Base-by-base conservation (phyloP, 495 filamentous ascomycete species). In the Chaetomium cochliodes region DNA sequence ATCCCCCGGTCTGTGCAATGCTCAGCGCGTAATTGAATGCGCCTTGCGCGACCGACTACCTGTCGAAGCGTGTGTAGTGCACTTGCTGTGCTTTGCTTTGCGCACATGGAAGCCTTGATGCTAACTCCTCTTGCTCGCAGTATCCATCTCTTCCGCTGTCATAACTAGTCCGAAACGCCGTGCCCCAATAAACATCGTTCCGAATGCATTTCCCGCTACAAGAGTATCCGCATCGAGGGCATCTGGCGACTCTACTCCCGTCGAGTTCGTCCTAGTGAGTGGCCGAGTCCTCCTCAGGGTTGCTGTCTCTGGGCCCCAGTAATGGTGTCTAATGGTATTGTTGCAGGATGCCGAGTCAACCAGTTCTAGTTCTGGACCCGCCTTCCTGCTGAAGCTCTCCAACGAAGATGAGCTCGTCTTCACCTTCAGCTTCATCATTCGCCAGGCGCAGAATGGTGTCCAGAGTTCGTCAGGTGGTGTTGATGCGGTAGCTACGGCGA, bases 391-490 rank as follows among this genome's bases (percentile, higher is more conserved):
- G 12, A 94, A 94, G 70, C 81, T 98, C 46, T 83, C 80, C 66
- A 94, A 93, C 76, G 92, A 96, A 58, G 94, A 97, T 44, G 94
- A 98, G 62, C 84, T 98, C 30, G 81, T 84, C 62, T 96, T 98
- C 78, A 91, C 86, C 65, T 98, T 98, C 77, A 96, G 90, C 18
- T 96, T 97, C 70, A 80, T 93, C 51, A 80, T 96, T 57, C 87
- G 93, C 62, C 92, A 92, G 73, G 77, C 82, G 33, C 80, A 83
- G 54, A 81, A 75, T 20, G 71, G 76, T 64, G 80, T 65, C 42
- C 80, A 58, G 58, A 67, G 28, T 44, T 47, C 55, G 39, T 39
- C 66, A 16, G 37, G 47, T 15, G 41, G 57, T 18, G 23, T 23
- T 18, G 66, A 71, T 18, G 78, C 83, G 67, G 84, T 84, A 71